phyloP scores from a whole-genome alignment of 2,329 filamentous ascomycete genomes.

The Podosphaera fusca region DNA sequence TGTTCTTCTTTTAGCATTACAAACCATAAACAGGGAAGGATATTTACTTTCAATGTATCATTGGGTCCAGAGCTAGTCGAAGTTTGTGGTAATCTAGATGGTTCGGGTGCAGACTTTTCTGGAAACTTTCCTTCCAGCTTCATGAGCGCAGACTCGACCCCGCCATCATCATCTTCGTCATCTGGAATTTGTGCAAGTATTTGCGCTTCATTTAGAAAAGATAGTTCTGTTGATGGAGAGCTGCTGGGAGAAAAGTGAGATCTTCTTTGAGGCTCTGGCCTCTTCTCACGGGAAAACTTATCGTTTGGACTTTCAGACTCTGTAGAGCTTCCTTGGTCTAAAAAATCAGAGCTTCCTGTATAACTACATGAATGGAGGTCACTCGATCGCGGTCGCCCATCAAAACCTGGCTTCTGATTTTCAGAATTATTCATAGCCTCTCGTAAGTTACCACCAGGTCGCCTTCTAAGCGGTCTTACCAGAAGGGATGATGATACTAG shows the following conservation, averaged over 20 bases:
- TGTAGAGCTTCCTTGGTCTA: slow-evolving; percentile 10
- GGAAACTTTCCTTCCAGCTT: slow-evolving; percentile 80
- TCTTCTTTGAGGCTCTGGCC: neutral
- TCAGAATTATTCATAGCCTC: slow-evolving; percentile 37
- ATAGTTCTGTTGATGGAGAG: neutral
- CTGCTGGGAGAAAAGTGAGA: slow-evolving; percentile 15
- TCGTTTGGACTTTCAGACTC: neutral
- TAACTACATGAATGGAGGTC: slow-evolving; percentile 38
- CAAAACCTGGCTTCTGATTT: slow-evolving; percentile 28
- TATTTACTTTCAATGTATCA: slow-evolving; percentile 9
- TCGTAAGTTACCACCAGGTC: slow-evolving; percentile 53
- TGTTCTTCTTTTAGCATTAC: slow-evolving; percentile 18
- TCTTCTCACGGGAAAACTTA: neutral
- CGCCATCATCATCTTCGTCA: slow-evolving; percentile 54
- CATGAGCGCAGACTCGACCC: slow-evolving; percentile 73
- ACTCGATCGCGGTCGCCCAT: slow-evolving; percentile 32
- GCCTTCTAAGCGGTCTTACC: slow-evolving; percentile 41
- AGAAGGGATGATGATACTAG: slow-evolving; percentile 26
- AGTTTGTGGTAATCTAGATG: slow-evolving; percentile 5
- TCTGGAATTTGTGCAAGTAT: slow-evolving; percentile 76
- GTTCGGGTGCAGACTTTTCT: slow-evolving; percentile 20
- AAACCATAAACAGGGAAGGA: neutral
- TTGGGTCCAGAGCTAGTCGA: slow-evolving; percentile 4
- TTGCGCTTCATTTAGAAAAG: slow-evolving; percentile 71
- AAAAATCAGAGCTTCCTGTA: slow-evolving; percentile 30